Base-by-base conservation (phyloP, 805 yeast species). In the Saturnispora silvae region DNA sequence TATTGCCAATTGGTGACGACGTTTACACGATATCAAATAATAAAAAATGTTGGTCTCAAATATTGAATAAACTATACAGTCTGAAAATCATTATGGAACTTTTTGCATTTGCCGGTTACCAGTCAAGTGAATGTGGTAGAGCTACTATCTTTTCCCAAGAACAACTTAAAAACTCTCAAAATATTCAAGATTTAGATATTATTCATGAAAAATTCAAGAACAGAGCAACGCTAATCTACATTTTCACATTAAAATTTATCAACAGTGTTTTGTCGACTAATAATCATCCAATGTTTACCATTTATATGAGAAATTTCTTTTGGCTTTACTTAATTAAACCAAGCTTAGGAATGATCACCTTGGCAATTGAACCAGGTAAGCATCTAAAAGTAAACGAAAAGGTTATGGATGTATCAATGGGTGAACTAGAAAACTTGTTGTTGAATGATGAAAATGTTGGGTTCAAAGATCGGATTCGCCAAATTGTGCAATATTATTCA, bases 1-100 rank as follows among this genome's bases (percentile, higher is more conserved):
- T 37, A n/a, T 29, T 20, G 5, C 20, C 16, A 8, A 32, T 40
- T 26, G 28, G 28, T 16, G 33, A 37, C 24, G 33, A 37, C 24
- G 22, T 34, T 20, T 14, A 22, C 15, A 9, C 10, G 14, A 8
- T 32, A 9, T 27, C 28, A 23, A 22, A 13, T 23, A 25, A 32
- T 32, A 32, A 32, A 14, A 32, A 32, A 24, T 13, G 4, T 10
- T 32, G 35, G 35, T 28, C 35, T 14, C 20, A 32, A 23, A 28
- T 23, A 5, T 23, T 22, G 14, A 32, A 32, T 17, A 32, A 32
- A 24, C 20, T 32, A 11, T 32, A 32, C 28, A 22, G 28, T 24
- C 24, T 32, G 11, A 32, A 32, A 22, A 32, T 32, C 10, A 23
- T 32, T 9, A 3, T 32, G 19, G 35, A 32, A 20, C 11, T 32